These are phyloP conservation scores for Loxodes magnus DNA, from an alignment of 73 alveolate genomes.

Conservation along the genomic window DNA sequence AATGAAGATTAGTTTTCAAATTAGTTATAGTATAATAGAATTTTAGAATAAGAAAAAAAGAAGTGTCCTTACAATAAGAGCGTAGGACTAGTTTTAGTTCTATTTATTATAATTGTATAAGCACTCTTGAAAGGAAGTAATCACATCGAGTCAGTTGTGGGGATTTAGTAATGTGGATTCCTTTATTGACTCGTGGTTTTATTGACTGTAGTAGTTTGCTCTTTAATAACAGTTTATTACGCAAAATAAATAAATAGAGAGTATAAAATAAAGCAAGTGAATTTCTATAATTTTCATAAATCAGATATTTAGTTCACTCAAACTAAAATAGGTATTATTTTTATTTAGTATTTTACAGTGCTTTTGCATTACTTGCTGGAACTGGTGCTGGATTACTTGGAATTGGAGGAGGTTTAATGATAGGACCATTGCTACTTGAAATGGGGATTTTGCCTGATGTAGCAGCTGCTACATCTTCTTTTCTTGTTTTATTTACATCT, in stretches of 20 bases:
- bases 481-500: constrained; percentile 20
- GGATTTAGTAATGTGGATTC: background rate
- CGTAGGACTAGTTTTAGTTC: background rate
- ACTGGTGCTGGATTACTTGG: constrained; percentile 33
- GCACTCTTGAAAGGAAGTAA: background rate
- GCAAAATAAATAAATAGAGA: background rate
- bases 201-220: background rate
- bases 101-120: background rate
- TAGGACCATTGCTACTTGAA: constrained; percentile 27
- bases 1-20: background rate
- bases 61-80: background rate
- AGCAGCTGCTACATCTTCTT: constrained; percentile 35
- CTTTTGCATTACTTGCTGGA: no score
- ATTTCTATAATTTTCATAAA: background rate
- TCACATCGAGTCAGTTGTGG: background rate
- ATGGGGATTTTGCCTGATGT: constrained; percentile 28
- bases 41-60: background rate
- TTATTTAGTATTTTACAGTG: constrained; percentile 20
- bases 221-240: background rate
- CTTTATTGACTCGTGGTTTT: background rate
- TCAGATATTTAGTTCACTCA: background rate
- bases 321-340: background rate
- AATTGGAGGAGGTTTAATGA: constrained; percentile 37
- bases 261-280: background rate
- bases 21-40: background rate